A percentile compares a stretch with the other conserved stretches of the same genome.
These are phyloP conservation scores for Effrenium voratum DNA, from an alignment of 73 alveolate genomes.

Conservation along the genomic window DNA sequence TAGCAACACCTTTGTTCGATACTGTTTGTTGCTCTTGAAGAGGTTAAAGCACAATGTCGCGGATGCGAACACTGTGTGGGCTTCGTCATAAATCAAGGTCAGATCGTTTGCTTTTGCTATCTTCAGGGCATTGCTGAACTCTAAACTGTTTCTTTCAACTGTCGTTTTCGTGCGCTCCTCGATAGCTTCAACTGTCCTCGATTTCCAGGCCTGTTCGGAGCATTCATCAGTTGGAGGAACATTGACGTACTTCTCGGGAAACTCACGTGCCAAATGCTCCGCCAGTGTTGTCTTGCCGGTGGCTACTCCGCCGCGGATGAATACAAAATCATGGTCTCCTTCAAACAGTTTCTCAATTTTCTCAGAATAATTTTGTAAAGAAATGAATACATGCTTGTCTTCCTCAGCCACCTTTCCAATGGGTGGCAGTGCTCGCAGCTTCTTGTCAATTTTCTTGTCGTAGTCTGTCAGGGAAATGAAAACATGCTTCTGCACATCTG, in stretches of 20 bases:
- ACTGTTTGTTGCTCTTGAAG: conserved; percentile 30
- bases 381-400: no score
- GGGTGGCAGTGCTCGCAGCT: no score
- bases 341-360: background rate
- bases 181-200: conserved; percentile 34
- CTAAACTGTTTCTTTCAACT: conserved; percentile 3
- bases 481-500: background rate
- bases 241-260: conserved; percentile 47
- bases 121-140: conserved; percentile 26
- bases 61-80: conserved; percentile 60
- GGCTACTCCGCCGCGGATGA: conserved; percentile 57
- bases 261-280: conserved; percentile 53
- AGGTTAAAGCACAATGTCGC: conserved; percentile 3
- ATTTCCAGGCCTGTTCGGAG: conserved; percentile 13
- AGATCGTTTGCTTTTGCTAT: conserved; percentile 2
- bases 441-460: background rate
- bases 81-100: conserved; percentile 59
- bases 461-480: background rate
- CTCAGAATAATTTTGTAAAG: no score
- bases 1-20: conserved; percentile 1
- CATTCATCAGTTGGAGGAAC: conserved; percentile 54
- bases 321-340: background rate
- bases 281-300: conserved; percentile 40
- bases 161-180: background rate
- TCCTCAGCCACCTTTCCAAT: no score